Evolutionary conservation across 345 rosid species (phyloP), one percentile per base, ranked within the genome.

Genomic region (Ceriops tagal): DNA sequence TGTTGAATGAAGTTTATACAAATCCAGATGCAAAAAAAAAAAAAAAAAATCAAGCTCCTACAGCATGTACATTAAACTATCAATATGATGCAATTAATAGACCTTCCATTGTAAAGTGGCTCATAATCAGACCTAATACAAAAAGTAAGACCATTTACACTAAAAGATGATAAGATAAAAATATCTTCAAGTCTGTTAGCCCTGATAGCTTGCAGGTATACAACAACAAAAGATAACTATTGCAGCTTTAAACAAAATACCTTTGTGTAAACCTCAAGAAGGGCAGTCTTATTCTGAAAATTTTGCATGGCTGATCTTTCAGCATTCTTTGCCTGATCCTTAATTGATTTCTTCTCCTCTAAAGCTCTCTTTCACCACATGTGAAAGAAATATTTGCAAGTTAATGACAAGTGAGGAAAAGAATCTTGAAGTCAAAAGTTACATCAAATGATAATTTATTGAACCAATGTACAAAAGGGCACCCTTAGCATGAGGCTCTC

Each of bases 251-350:
- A 34, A 57, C 27, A 58, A 71, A 32, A 34, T 85, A 92, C 99
- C 98, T 95, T 90, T 6, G 76, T 75, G 74, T 86, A 90, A 79
- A 86, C 86, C 69, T 95, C 98, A 32, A 88, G 77, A 31, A 73
- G 47, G 27, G 85, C 78, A 76, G 88, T 86, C 75, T 86, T 92
- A 73, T 89, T 89, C 77, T 88, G 91, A 74, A 83, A 90, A 61
- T 83, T 75, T 56, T 85, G 81, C 86, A 85, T 83, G 27, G 96
- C 93, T 61, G 58, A 75, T 74, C 80, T 85, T 77, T 90, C 96
- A 66, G 93, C 86, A 75, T 83, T 80, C 80, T 76, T 83, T 71
- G 91, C 92, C 72, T 88, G 92, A 74, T 85, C 92, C 3, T 83
- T 75, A 73, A 80, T 71, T 28, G 52, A 63, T 80, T 83, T 90